Evolutionary conservation across 345 rosid species (phyloP).

Genomic region (Balakata baccata): DNA sequence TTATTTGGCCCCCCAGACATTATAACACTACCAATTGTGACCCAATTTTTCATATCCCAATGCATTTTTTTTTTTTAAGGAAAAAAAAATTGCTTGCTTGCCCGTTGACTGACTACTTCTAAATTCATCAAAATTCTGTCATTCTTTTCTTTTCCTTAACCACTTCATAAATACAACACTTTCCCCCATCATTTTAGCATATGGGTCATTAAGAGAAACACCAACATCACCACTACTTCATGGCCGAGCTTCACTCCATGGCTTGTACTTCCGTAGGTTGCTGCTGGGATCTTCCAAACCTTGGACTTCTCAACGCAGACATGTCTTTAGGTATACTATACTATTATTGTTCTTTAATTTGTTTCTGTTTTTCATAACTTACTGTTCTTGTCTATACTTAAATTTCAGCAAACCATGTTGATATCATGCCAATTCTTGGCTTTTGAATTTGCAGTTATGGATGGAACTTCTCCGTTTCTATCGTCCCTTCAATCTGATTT

Average conservation of each 20-base stretch:
- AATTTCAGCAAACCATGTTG: constrained; percentile 7
- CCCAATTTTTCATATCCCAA: constrained; percentile 50
- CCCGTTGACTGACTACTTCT: constrained; percentile 63
- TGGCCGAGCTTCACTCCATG: constrained; percentile 50
- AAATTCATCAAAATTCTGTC: constrained; percentile 27
- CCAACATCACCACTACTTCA: neutral
- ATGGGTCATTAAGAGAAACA: neutral
- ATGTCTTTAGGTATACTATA: constrained; percentile 50
- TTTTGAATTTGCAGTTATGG: constrained; percentile 40
- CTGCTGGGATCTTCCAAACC: constrained; percentile 75
- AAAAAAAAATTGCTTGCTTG: neutral
- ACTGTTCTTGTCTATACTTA: constrained; percentile 21
- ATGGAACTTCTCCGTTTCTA: constrained; percentile 38
- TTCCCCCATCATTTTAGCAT: constrained; percentile 1
- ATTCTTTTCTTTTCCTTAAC: constrained; percentile 22
- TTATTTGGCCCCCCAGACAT: constrained; percentile 44
- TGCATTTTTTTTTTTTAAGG: constrained; percentile 16
- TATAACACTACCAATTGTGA: neutral
- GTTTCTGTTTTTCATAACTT: too few relatives aligned
- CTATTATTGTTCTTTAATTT: neutral
- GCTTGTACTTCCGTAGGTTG: constrained; percentile 45
- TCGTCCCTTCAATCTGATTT: constrained; percentile 45
- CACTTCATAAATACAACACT: constrained; percentile 28
- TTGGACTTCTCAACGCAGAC: constrained; percentile 78
- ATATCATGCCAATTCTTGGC: too few relatives aligned